Conservation (phyloP, 331 rosid genomes). For the Saraca asoca region DNA sequence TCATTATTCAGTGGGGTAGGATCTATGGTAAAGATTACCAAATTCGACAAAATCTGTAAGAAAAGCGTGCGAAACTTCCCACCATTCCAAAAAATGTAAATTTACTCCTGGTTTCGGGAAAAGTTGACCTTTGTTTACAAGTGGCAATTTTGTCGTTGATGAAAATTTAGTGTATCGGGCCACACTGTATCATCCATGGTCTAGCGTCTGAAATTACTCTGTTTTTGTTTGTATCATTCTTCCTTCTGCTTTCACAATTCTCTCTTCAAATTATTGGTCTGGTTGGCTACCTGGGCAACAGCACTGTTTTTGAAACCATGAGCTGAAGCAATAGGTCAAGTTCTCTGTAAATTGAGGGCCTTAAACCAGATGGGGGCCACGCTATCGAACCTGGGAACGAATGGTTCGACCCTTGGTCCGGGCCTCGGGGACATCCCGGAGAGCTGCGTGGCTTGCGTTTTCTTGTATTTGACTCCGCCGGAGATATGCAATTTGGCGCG, state of each 20-base stretch:
- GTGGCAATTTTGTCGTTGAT: neutral
- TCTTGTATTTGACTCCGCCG: constrained; percentile 74
- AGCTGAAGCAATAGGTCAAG: constrained; percentile 28
- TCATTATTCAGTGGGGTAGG: too few species aligned
- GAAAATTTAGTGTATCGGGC: neutral
- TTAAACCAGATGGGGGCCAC: constrained; percentile 67
- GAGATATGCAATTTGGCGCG: constrained; percentile 90
- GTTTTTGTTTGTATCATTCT: neutral
- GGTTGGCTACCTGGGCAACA: neutral
- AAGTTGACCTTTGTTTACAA: too few species aligned
- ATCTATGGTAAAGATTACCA: neutral
- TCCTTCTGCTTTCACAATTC: neutral
- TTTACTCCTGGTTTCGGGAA: neutral
- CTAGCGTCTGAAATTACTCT: neutral
- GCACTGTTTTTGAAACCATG: constrained; percentile 31
- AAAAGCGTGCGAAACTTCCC: too few species aligned
- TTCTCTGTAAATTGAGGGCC: neutral
- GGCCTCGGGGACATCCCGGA: constrained; percentile 94
- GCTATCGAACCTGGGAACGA: constrained; percentile 65
- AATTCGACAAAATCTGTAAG: too few species aligned
- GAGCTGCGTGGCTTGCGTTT: constrained; percentile 85
- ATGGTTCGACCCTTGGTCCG: constrained; percentile 60
- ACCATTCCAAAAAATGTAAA: too few species aligned
- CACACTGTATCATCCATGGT: neutral
- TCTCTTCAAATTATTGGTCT: neutral